A percentile compares a stretch with the other conserved stretches of the same genome.
These are phyloP conservation scores for Cadophora sp. DNA, from an alignment of 2,329 filamentous ascomycete genomes.

Conservation along the genomic window DNA sequence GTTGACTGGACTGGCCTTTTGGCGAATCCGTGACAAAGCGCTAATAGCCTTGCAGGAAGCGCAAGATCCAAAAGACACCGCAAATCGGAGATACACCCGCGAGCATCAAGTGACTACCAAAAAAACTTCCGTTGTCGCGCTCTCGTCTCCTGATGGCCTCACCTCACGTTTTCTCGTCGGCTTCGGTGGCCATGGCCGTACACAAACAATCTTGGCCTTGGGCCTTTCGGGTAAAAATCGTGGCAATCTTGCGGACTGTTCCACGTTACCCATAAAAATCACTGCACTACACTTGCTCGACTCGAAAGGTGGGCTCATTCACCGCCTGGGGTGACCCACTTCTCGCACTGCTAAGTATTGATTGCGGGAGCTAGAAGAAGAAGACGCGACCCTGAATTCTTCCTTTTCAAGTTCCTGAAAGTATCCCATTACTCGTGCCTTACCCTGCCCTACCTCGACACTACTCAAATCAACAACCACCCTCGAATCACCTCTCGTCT, in stretches of 20 bases:
- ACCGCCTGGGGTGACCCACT: slow-evolving; percentile 19
- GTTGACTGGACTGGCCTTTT: not conserved
- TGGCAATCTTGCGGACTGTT: not conserved
- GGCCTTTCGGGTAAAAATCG: not conserved
- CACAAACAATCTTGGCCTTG: not conserved
- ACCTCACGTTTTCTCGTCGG: not conserved
- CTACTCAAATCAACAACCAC: not conserved
- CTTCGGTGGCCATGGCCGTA: not conserved
- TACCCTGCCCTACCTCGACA: not conserved
- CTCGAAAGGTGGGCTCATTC: slow-evolving; percentile 14
- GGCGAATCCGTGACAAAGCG: slow-evolving; percentile 19
- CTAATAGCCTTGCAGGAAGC: slow-evolving; percentile 10
- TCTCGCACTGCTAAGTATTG: too few species aligned
- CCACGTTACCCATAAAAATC: not conserved
- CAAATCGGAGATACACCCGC: slow-evolving; percentile 3
- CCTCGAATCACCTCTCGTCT: not conserved
- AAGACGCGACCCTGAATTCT: not conserved
- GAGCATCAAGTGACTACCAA: slow-evolving; percentile 22
- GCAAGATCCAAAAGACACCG: not conserved
- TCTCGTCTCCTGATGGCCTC: slow-evolving; percentile 17
- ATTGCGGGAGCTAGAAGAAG: slow-evolving; percentile 7
- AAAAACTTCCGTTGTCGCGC: not conserved
- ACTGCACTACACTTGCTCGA: too few species aligned
- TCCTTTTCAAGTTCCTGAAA: not conserved
- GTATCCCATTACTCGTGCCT: not conserved